A percentile compares a stretch with the other conserved stretches of the same genome.
Conservation (phyloP, 2,329 filamentous ascomycete species). For the Aspergillus aculeatinus region DNA sequence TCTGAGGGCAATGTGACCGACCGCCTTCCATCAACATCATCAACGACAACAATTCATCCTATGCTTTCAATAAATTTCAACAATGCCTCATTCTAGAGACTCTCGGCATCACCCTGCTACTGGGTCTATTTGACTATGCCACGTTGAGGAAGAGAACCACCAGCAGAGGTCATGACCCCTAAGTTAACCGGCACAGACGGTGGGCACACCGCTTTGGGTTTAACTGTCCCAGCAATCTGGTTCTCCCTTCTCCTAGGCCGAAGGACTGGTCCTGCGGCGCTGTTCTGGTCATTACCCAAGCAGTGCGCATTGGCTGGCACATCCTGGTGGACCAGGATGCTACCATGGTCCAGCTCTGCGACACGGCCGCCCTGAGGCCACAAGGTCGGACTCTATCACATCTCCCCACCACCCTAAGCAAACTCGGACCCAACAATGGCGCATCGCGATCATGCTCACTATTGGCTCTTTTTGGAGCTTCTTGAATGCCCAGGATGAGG, state of each 20-base stretch:
- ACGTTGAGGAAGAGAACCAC: neutral
- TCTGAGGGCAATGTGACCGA: neutral
- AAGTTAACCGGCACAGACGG: neutral
- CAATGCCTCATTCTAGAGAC: neutral
- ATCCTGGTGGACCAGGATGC: neutral
- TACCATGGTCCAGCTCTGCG: neutral
- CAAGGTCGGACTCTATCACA: neutral
- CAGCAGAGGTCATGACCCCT: neutral
- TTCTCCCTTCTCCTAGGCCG: conserved; percentile 11
- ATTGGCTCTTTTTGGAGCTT: neutral
- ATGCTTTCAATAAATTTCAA: neutral
- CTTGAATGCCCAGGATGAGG: neutral
- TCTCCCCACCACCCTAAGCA: neutral
- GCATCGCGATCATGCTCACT: neutral
- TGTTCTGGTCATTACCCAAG: conserved; percentile 8
- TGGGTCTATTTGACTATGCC: neutral
- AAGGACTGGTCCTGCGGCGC: conserved; percentile 15
- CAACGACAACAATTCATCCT: conserved; percentile 3
- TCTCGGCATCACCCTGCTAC: neutral
- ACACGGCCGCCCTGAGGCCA: neutral
- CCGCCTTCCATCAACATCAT: neutral
- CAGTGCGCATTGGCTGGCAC: conserved; percentile 2
- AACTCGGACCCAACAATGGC: conserved; percentile 11
- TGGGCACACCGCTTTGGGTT: conserved; percentile 16
- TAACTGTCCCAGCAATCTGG: conserved; percentile 18